Evolutionary conservation across 177 flowering plant genomes (phyloP), one percentile per base, ranked within the genome.

Genomic region (Telopea speciosissima): DNA sequence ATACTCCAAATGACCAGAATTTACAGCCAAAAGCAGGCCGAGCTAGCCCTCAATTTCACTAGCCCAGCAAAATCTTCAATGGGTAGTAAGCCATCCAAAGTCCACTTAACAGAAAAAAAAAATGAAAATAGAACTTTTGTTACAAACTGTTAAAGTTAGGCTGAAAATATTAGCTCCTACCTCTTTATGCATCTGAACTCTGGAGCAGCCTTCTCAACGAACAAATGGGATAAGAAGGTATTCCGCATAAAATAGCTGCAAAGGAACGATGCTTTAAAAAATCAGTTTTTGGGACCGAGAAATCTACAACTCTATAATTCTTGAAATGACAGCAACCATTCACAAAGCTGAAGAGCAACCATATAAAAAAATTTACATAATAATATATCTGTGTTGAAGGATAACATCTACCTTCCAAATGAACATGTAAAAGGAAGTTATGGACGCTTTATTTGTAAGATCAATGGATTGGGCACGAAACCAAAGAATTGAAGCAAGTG

Each of bases 361-460:
- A 58, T 1, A 19, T 58, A 52, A 7, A 3, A 11, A 49, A 49
- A 5, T 49, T 49, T 49, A 13, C 19, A 49, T 49, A 16, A 0
- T 11, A 49, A 49, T 49, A 16, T 49, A 49, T 10, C 54, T 12
- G 19, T 49, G 19, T 49, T 16, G 8, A 49, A 10, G 17, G 17
- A 58, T 58, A n/a, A 6, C 13, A 69, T 64, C 13, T 68, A 63
- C 84, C 78, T 81, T 77, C 84, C 84, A 81, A 33, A 81, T 79
- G 59, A 77, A 81, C 84, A 81, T 81, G 70, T 81, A 81, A 58
- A 81, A 79, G 17, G 80, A 75, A 24, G 80, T 73, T 65, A 79
- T 13, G 10, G 79, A 66, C 33, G 68, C 75, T 65, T 79, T 77
- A 54, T 65, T 61, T 6, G 23, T 54, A n/a, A 79, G 70, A 71